Evolutionary conservation across 2,329 filamentous ascomycete genomes (phyloP).

Genomic region (Clarireedia hainanense): DNA sequence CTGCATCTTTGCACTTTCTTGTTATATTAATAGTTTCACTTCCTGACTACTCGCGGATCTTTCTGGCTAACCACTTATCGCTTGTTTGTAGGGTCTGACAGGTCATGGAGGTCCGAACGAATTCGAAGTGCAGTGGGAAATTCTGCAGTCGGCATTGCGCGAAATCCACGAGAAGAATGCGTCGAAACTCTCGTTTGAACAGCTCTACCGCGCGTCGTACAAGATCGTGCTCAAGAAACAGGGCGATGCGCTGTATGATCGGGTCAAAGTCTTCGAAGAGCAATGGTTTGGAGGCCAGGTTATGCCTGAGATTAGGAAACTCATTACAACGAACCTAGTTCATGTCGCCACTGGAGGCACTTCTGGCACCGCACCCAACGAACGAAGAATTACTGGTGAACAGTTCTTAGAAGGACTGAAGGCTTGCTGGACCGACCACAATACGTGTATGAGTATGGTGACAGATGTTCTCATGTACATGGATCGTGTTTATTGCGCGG

Average conservation of each 20-base stretch:
- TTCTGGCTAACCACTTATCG: conserved; percentile 7
- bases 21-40: neutral
- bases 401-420: conserved; percentile 71
- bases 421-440: conserved; percentile 80
- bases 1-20: neutral
- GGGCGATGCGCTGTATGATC: conserved; percentile 71
- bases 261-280: conserved; percentile 73
- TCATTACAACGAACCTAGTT: conserved; percentile 63
- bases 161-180: conserved; percentile 93
- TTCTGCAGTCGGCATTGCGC: conserved; percentile 65
- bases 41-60: neutral
- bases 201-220: conserved; percentile 89
- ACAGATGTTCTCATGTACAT: conserved; percentile 97
- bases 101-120: conserved; percentile 55
- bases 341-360: conserved; percentile 50
- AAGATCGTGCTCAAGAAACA: conserved; percentile 88
- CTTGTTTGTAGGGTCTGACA: conserved; percentile 39
- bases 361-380: conserved; percentile 59
- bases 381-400: conserved; percentile 74
- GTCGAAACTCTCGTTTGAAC: conserved; percentile 84
- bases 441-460: conserved; percentile 91
- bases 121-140: conserved; percentile 79
- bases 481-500: conserved; percentile 74
- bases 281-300: conserved; percentile 72
- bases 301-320: conserved; percentile 57